phyloP scores from a whole-genome alignment of 75 land plant species.

The Larix kaempferi region DNA sequence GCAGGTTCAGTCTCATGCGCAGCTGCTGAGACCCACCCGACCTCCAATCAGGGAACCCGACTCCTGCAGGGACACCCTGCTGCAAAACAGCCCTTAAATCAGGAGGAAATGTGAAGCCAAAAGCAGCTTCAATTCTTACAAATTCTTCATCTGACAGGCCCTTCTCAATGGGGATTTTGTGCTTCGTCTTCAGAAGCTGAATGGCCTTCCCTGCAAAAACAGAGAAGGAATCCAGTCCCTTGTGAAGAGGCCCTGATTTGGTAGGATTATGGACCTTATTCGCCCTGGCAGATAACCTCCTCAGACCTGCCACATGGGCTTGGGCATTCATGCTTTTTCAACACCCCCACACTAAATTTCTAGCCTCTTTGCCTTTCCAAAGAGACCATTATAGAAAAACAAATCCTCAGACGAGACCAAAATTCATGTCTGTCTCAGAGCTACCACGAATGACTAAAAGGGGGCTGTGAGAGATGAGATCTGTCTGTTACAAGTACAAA shows the following conservation, averaged over 20 bases:
- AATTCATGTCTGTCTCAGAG: too few relatives aligned
- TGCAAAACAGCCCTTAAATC: slow-evolving; percentile 76
- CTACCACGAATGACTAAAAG: too few relatives aligned
- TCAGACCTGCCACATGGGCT: slow-evolving; percentile 81
- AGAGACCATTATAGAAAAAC: too few relatives aligned
- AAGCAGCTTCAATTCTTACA: slow-evolving; percentile 69
- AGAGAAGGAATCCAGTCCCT: slow-evolving; percentile 39
- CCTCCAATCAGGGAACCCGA: slow-evolving; percentile 97
- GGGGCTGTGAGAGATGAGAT: too few relatives aligned
- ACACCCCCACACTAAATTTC: too few relatives aligned
- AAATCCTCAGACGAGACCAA: too few relatives aligned
- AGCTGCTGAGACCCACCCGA: slow-evolving; percentile 41
- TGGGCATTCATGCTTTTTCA: slow-evolving; percentile 15
- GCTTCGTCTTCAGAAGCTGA: slow-evolving; percentile 45
- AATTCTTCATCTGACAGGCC: slow-evolving; percentile 86
- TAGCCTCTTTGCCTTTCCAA: too few relatives aligned
- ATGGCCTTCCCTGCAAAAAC: slow-evolving; percentile 42
- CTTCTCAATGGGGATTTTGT: slow-evolving; percentile 34
- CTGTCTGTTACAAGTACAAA: too few relatives aligned
- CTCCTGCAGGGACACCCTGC: slow-evolving; percentile 73
- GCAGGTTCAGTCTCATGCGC: slow-evolving; percentile 51
- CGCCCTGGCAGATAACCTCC: slow-evolving; percentile 85
- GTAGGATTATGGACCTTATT: slow-evolving; percentile 23
- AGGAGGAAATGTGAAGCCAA: slow-evolving; percentile 86
- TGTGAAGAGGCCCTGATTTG: slow-evolving; percentile 14